A percentile compares a stretch with the other conserved stretches of the same genome.
Evolutionary conservation across 2,329 filamentous ascomycete species (phyloP).

Genomic region (Pestalotiopsis sp.): DNA sequence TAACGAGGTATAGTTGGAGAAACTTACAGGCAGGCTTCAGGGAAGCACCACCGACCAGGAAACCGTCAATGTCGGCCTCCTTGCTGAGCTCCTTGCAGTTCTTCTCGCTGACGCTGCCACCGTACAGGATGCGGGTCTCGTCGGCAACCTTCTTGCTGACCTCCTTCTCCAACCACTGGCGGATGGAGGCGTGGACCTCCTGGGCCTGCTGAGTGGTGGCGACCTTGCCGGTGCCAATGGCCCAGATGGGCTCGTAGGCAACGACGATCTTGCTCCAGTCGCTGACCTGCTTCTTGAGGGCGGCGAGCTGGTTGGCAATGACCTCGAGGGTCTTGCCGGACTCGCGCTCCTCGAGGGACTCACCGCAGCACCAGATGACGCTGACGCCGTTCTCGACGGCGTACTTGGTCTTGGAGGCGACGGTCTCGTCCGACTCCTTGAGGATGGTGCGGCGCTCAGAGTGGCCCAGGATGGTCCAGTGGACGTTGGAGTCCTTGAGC

Average conservation of each 20-base stretch:
- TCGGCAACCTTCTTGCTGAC: constrained; percentile 76
- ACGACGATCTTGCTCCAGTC: constrained; percentile 96
- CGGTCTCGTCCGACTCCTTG: constrained; percentile 79
- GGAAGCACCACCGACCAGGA: constrained; percentile 93
- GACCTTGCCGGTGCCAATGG: constrained; percentile 89
- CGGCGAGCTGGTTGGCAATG: constrained; percentile 81
- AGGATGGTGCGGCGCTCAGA: constrained; percentile 91
- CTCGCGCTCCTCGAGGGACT: constrained; percentile 92
- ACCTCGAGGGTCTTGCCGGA: constrained; percentile 80
- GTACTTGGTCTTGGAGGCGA: constrained; percentile 92
- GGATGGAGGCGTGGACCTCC: constrained; percentile 90
- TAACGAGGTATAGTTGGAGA: neutral
- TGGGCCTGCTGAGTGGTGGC: constrained; percentile 87
- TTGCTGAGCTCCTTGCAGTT: constrained; percentile 93
- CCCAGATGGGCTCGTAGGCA: constrained; percentile 99
- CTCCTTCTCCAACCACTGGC: constrained; percentile 80
- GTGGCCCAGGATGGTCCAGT: constrained; percentile 92
- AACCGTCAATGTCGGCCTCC: constrained; percentile 94
- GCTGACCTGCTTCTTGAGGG: constrained; percentile 72
- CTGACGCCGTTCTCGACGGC: constrained; percentile 82
- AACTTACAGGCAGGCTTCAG: constrained; percentile 91
- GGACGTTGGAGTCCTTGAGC: constrained; percentile 84
- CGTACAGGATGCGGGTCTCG: constrained; percentile 91
- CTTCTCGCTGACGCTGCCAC: constrained; percentile 96
- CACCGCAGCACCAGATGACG: constrained; percentile 97